A percentile compares a stretch with the other conserved stretches of the same genome.
phyloP scores from a whole-genome alignment of 2,329 filamentous ascomycete genomes.

The Aureobasidium sp. region DNA sequence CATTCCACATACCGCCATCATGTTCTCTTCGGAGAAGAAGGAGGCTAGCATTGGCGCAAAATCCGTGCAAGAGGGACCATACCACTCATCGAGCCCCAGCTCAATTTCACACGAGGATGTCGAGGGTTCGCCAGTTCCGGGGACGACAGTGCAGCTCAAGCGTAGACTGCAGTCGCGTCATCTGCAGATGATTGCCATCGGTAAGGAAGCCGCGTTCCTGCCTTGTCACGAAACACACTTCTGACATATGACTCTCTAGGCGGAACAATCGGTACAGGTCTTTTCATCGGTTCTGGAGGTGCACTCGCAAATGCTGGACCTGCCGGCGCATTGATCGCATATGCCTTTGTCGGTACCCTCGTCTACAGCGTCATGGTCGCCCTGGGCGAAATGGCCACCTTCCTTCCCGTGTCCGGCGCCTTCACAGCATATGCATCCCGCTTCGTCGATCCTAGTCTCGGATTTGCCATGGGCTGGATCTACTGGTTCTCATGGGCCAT shows the following conservation, averaged over 20 bases:
- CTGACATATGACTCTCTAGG: constrained; percentile 15
- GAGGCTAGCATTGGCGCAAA: neutral
- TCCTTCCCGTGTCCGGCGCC: constrained; percentile 51
- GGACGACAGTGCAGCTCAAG: constrained; percentile 29
- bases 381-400: constrained; percentile 53
- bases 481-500: constrained; percentile 40
- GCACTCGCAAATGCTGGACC: constrained; percentile 36
- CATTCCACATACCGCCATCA: neutral
- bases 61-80: neutral
- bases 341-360: constrained; percentile 39
- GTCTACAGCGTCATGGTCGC: constrained; percentile 43
- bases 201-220: constrained; percentile 4
- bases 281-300: constrained; percentile 37
- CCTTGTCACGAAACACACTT: neutral
- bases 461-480: constrained; percentile 44
- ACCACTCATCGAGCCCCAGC: neutral
- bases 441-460: constrained; percentile 40
- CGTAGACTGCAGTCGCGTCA: constrained; percentile 30
- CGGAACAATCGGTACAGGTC: constrained; percentile 29
- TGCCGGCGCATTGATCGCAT: constrained; percentile 39
- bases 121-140: constrained; percentile 13
- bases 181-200: constrained; percentile 35
- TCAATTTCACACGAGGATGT: constrained; percentile 9
- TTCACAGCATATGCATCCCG: constrained; percentile 45
- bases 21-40: constrained; percentile 11